Evolutionary conservation across 148 eudicot genomes (phyloP).

Genomic region (Dianthus caryophyllus): DNA sequence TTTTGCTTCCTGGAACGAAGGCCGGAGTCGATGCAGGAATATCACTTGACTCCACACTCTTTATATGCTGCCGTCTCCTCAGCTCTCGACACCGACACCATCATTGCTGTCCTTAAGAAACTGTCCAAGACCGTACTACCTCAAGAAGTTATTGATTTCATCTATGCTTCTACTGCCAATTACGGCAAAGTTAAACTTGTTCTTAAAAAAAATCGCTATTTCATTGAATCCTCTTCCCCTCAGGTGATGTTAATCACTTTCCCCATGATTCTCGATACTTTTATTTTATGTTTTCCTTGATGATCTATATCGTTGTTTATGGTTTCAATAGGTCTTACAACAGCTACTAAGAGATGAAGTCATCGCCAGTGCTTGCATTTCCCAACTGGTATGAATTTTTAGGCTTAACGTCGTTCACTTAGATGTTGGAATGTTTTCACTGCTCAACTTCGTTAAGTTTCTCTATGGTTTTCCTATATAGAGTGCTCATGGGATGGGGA

Average conservation of each 20-base stretch:
- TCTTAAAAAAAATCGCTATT: constrained; percentile 89
- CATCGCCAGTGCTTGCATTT: constrained; percentile 66
- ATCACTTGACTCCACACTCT: constrained; percentile 94
- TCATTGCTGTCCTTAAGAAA: constrained; percentile 72
- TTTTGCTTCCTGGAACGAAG: constrained; percentile 26
- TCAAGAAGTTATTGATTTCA: constrained; percentile 89
- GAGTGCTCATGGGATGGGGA: constrained; percentile 54
- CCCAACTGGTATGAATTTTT: constrained; percentile 46
- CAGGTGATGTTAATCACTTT: constrained; percentile 71
- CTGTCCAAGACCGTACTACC: constrained; percentile 93
- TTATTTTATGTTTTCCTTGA: neutral
- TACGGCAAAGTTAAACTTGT: constrained; percentile 98
- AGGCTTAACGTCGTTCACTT: too few species aligned
- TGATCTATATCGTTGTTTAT: constrained; percentile 6
- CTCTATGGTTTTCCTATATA: constrained; percentile 21
- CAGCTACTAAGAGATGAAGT: constrained; percentile 70
- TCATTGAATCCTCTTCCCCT: constrained; percentile 87
- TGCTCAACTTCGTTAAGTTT: constrained; percentile 2
- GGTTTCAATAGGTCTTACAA: constrained; percentile 63
- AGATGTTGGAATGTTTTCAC: too few species aligned
- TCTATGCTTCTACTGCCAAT: constrained; percentile 84
- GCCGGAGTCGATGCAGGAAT: constrained; percentile 84
- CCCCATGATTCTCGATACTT: neutral
- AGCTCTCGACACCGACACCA: constrained; percentile 90
- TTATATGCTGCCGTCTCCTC: constrained; percentile 96